Evolutionary conservation across 2,329 filamentous ascomycete genomes (phyloP).

Genomic region (Fusarium coicis): DNA sequence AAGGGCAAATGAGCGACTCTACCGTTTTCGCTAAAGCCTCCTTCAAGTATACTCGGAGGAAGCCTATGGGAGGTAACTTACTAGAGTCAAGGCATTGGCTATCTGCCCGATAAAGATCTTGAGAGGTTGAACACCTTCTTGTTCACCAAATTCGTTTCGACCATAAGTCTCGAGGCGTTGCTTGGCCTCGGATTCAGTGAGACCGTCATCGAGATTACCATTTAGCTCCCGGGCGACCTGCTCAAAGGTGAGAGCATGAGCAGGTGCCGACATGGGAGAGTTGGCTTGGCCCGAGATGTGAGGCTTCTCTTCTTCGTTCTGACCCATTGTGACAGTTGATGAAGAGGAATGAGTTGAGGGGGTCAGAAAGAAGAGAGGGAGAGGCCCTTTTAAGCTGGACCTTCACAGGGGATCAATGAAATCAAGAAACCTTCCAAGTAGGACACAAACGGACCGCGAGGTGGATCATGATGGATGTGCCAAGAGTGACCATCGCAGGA

Average conservation of each 20-base stretch:
- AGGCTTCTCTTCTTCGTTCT: conserved; percentile 18
- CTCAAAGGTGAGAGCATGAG: conserved; percentile 31
- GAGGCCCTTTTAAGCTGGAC: background rate
- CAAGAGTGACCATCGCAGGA: conserved; percentile 2
- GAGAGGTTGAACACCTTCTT: conserved; percentile 66
- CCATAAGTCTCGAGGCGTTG: conserved; percentile 67
- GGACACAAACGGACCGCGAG: background rate
- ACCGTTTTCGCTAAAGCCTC: conserved; percentile 12
- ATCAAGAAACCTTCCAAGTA: background rate
- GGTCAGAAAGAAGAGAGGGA: background rate
- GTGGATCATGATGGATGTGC: conserved; percentile 11
- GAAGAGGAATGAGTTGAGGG: background rate
- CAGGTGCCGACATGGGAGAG: conserved; percentile 38
- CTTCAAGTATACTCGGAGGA: background rate
- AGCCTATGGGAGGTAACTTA: conserved; percentile 46
- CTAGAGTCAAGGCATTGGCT: conserved; percentile 76
- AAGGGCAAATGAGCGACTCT: conserved; percentile 34
- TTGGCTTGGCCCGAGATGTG: conserved; percentile 42
- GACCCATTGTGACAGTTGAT: conserved; percentile 14
- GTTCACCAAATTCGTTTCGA: conserved; percentile 71
- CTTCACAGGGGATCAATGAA: background rate
- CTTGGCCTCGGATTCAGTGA: conserved; percentile 51
- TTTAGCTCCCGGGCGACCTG: conserved; percentile 33
- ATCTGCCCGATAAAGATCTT: conserved; percentile 75
- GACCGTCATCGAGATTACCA: conserved; percentile 21